phyloP scores from a whole-genome alignment of 768 basidiomycete species.

The Russula brevipes region DNA sequence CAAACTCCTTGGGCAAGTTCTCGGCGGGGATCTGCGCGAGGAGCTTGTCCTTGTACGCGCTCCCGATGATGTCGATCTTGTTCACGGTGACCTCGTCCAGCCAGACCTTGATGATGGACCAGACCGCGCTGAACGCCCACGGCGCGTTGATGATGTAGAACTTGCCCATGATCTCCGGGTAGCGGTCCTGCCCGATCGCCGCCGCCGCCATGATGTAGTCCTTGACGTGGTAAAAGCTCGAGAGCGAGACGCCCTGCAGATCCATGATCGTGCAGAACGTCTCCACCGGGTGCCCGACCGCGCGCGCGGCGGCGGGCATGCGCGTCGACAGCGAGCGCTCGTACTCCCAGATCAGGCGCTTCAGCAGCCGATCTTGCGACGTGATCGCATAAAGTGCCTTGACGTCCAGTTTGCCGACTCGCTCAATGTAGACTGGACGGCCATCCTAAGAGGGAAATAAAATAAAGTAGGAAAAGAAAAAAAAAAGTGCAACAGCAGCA shows the following conservation, averaged over 20 bases:
- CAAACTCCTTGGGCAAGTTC: slow-evolving; percentile 81
- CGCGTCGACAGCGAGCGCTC: slow-evolving; percentile 80
- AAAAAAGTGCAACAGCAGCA: no score
- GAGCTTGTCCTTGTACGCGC: slow-evolving; percentile 66
- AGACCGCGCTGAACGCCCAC: slow-evolving; percentile 85
- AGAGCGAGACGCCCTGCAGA: slow-evolving; percentile 61
- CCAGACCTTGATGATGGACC: slow-evolving; percentile 88
- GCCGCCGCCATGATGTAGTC: slow-evolving; percentile 79
- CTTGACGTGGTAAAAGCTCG: slow-evolving; percentile 86
- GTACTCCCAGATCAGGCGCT: slow-evolving; percentile 89
- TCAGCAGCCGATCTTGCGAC: slow-evolving; percentile 79
- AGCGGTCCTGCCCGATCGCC: slow-evolving; percentile 81
- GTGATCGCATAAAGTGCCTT: slow-evolving; percentile 76
- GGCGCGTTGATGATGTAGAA: slow-evolving; percentile 99
- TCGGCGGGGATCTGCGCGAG: slow-evolving; percentile 77
- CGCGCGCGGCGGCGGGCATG: slow-evolving; percentile 69
- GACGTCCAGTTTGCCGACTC: slow-evolving; percentile 85
- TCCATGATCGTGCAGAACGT: slow-evolving; percentile 98
- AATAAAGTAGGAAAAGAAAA: background rate
- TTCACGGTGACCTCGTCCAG: slow-evolving; percentile 91
- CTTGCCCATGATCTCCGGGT: slow-evolving; percentile 93
- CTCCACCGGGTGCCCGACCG: slow-evolving; percentile 83
- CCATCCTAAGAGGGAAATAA: slow-evolving; percentile 59
- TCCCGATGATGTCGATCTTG: slow-evolving; percentile 90
- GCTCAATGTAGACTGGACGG: slow-evolving; percentile 92